These are phyloP conservation scores for Nakazawaea anatomiae DNA, from an alignment of 805 yeast species.

Conservation along the genomic window DNA sequence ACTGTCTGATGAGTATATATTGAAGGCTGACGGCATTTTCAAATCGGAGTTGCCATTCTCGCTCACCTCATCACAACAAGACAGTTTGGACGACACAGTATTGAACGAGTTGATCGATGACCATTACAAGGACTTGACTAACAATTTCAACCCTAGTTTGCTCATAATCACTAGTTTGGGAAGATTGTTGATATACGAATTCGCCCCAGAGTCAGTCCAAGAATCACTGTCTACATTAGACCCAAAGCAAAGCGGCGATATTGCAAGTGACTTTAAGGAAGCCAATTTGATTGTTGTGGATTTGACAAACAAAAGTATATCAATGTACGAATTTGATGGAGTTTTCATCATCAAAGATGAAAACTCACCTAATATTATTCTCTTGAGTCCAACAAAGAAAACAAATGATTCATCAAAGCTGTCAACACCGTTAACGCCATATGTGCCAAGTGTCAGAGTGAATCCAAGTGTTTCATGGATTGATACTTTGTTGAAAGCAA, in stretches of 20 bases:
- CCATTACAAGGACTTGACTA: conserved; percentile 22
- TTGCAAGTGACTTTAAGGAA: conserved; percentile 3
- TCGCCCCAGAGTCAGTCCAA: conserved; percentile 11
- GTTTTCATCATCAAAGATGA: conserved; percentile 27
- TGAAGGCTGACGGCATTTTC: conserved; percentile 25
- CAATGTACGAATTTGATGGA: conserved; percentile 72
- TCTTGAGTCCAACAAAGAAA: conserved; percentile 6
- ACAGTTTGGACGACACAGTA: conserved; percentile 22
- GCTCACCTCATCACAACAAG: not conserved
- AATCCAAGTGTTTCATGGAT: conserved; percentile 59
- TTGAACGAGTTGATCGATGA: conserved; percentile 24
- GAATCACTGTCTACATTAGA: conserved; percentile 12
- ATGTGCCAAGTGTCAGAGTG: conserved; percentile 27
- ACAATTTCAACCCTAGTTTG: conserved; percentile 26
- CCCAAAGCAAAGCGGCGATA: not conserved
- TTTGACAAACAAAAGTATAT: conserved; percentile 47
- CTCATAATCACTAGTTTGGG: conserved; percentile 29
- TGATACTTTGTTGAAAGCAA: conserved; percentile 61
- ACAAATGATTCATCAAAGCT: conserved; percentile 43
- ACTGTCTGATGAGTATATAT: conserved; percentile 24
- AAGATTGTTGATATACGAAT: conserved; percentile 27
- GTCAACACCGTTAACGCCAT: conserved; percentile 13
- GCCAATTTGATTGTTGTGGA: conserved; percentile 29
- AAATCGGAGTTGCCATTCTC: conserved; percentile 27
- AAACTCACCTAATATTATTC: conserved; percentile 16